A percentile compares a stretch with the other conserved stretches of the same genome.
These are phyloP conservation scores for Botrytis elliptica DNA, from an alignment of 2,329 filamentous ascomycete species.

Conservation along the genomic window DNA sequence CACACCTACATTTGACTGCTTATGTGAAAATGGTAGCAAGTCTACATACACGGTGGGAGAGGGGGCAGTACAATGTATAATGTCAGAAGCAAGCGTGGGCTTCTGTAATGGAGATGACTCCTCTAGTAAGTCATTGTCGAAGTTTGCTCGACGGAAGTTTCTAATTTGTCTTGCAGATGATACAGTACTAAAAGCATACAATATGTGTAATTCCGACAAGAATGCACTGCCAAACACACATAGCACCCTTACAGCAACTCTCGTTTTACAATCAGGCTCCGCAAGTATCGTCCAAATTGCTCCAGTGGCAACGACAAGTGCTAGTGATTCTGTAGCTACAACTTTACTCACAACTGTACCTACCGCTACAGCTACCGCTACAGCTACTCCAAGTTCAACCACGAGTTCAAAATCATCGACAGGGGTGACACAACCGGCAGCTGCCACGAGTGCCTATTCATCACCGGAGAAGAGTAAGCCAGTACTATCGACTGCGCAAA, in stretches of 20 bases:
- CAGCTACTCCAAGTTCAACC: constrained; percentile 23
- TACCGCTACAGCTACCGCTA: constrained; percentile 20
- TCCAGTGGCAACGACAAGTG: constrained; percentile 28
- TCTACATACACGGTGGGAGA: constrained; percentile 71
- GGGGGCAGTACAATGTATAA: constrained; percentile 65
- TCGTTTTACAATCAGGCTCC: constrained; percentile 45
- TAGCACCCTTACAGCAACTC: constrained; percentile 56
- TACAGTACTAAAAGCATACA: constrained; percentile 51
- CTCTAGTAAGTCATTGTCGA: constrained; percentile 16
- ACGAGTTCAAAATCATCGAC: constrained; percentile 23
- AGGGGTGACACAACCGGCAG: constrained; percentile 20
- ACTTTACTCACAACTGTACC: constrained; percentile 20
- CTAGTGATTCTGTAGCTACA: constrained; percentile 26
- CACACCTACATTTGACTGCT: constrained; percentile 56
- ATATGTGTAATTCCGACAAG: constrained; percentile 55
- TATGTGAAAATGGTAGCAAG: constrained; percentile 59
- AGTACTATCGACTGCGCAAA: constrained; percentile 41
- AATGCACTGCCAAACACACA: constrained; percentile 58
- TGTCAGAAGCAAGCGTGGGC: constrained; percentile 50
- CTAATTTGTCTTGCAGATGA: constrained; percentile 39
- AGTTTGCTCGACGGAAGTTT: not conserved
- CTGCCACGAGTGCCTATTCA: constrained; percentile 17
- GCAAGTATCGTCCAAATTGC: constrained; percentile 40
- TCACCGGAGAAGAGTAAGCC: constrained; percentile 23
- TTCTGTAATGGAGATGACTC: constrained; percentile 51